Base-by-base conservation (phyloP, 352 stramenopile species). In the Phytophthora hybrid region DNA sequence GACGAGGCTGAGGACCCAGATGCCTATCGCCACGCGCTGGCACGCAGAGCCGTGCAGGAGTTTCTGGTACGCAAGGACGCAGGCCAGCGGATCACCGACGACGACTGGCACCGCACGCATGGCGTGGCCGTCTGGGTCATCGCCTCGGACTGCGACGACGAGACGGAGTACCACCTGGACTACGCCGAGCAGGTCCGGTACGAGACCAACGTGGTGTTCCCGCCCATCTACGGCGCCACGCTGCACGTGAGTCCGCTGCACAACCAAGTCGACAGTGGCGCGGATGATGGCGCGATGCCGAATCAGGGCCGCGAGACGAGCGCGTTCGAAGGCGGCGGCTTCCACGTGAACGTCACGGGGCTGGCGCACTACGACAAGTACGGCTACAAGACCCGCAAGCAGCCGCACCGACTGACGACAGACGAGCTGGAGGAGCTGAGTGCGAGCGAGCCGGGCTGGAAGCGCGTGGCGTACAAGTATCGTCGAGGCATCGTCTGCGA, bases 101-200 rank as follows among this genome's bases (percentile, higher is more conserved):
- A 63, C 7, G 76, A 90, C 49, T 86, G 83, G 83, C 31, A 54
- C 18, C 51, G 59, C 14, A 82, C 78, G 23, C 79, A 89, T 51
- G 84, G 85, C 21, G 83, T 91, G 11, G 85, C 83, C 13, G 82
- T 91, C 8, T 93, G 85, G 85, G 83, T 93, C 44, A 88, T 93
- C 63, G 81, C 85, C 8, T 93, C 83, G 9, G 81, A 84, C 72
- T 86, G 75, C 59, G 53, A 85, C 41, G 83, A 90, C 74, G 80
- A 88, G 74, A 89, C 85, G 23, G 81, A 88, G 62, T 93, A 93
- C 49, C 85, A 93, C 62, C 72, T 93, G 31, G 85, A 93, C 74
- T 93, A 93, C 61, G 85, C 85, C 13, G 85, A 93, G 68, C 83
- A 87, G 72, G 81, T 93, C 51, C 80, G 85, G 51, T 93, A 78